Evolutionary conservation across 169 alveolate species (phyloP), one percentile per base, ranked within the genome.

Genomic region (Plasmodium malariae): DNA sequence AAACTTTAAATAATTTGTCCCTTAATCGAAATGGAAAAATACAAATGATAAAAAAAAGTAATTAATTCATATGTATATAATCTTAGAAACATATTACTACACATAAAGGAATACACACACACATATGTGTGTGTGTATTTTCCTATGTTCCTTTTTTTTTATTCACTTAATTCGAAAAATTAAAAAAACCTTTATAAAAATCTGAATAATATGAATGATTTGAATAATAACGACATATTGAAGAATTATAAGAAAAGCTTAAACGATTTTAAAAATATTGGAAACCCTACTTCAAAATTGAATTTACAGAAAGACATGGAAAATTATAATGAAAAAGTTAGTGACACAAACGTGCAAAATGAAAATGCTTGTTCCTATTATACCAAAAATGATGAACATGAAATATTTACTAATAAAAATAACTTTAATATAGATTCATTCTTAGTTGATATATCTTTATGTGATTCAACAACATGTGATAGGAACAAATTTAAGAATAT

Each of bases 161-260:
- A 30, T 30, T 30, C 34, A 36, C 78, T 32, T 12, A 37, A 28
- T 71, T n/a, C 28, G 67, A 12, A 12, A 71, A 24, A 49, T 2
- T 54, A 24, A 19, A 3, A 48, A 26, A 49, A 48, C 26, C 14
- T 51, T 49, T 11, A 14, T 49, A 26, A 5, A 24, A 24, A 14
- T 28, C 19, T 36, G 1, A 36, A 28, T 60, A 71, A 71, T 37
- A 71, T 71, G 86, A 57, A 49, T 24, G 37, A 19, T 37, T 37
- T 19, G 19, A 48, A 28, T 71, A 14, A 55, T 36, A 36, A 45
- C 19, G 55, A 37, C 63, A 73, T 19, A 34, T 12, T 73, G 73
- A 60, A 28, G 30, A 48, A 74, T 26, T 74, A 57, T 65, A 80
- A 65, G 34, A 36, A 80, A 80, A 19, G 24, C 37, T 45, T 59